Evolutionary conservation across 2,329 filamentous ascomycete species (phyloP), one percentile per base, ranked within the genome.

Genomic region (Talaromyces amestolkiae): DNA sequence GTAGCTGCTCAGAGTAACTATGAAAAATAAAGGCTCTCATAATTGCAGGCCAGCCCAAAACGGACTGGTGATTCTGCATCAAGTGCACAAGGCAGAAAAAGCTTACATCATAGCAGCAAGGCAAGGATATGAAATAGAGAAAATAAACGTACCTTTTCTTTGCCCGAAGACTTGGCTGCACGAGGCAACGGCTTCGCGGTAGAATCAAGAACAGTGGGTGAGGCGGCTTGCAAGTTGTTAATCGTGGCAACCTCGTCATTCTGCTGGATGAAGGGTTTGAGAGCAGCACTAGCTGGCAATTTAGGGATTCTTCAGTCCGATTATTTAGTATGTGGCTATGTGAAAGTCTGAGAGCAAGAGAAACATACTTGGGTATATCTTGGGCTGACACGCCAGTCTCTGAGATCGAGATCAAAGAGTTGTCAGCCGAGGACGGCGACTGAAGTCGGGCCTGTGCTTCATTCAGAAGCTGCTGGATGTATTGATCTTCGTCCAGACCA

Each of bases 1-100:
- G 53, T 56, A 39, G 45, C 54, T 63, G 75, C 80, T 89, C 87
- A 89, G 87, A 87, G 87, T 89, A 89, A 89, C 87, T 89, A 89
- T 89, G 90, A 91, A 83, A 79, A 79, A 77, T 76, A 78, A 77
- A 79, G 79, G 72, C 80, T 87, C 84, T 89, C 87, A 89, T 85
- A 83, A 87, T 85, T 86, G 89, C 87, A 83, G 86, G 83, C 83
- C 85, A 85, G 82, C 85, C 90, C 91, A 95, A 90, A 84, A 94
- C 91, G 91, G 86, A 85, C 84, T 85, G 84, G 79, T 76, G 76
- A 82, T 82, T 87, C 88, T 86, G 87, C 90, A 85, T 93, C 90
- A 90, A 90, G 86, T 71, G 77, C 77, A 75, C 68, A 80, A 77
- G 78, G 79, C 78, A 86, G 89, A 86, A 86, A 87, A 83, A 84